Evolutionary conservation across 2,329 filamentous ascomycete species (phyloP), one percentile per base, ranked within the genome.

Genomic region (Colletotrichum sp.): DNA sequence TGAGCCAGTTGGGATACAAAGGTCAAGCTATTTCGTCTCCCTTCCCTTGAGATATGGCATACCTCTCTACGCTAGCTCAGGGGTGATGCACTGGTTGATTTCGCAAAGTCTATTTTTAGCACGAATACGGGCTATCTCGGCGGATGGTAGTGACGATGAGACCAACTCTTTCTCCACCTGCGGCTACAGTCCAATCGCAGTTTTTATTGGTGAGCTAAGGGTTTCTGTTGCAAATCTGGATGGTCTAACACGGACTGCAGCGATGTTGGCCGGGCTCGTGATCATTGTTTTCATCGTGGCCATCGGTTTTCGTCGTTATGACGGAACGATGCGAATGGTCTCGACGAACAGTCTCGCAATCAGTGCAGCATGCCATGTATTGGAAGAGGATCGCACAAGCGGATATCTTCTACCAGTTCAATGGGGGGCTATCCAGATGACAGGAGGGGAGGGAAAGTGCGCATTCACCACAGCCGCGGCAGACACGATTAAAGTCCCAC

Each of bases 101-200:
- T 90, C 88, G 0, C 87, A 88, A 74, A 85, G 84, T 59, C 75
- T 89, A 2, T 90, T 88, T 79, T 77, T 89, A 0, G 85, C 85
- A 0, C 80, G 84, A 5, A 84, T 87, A 24, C 80, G 80, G 3
- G 82, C 81, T 3, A 10, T 84, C 44, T 10, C 60, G 4, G 78
- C 80, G 3, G 72, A 79, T 12, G 82, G 81, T 0, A n/a, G 15
- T 3, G 59, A 78, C 3, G 80, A 83, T 62, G 44, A 63, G 5
- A 57, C 8, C 3, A 78, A 83, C 62, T 82, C 82, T 0, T 84
- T 84, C 44, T 83, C 82, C 3, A 82, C 80, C 0, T 80, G 79
- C 44, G 83, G 79, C 5, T 82, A 81, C 24, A 84, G 82, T 21
- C 82, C 81, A 52, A 21, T 52, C 2, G n/a, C 44, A 24, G 44